Percentiles rank a stretch among this genome's conserved stretches.
These are phyloP conservation scores for Quercus rubra DNA, from an alignment of 306 rosid genomes.

Conservation along the genomic window DNA sequence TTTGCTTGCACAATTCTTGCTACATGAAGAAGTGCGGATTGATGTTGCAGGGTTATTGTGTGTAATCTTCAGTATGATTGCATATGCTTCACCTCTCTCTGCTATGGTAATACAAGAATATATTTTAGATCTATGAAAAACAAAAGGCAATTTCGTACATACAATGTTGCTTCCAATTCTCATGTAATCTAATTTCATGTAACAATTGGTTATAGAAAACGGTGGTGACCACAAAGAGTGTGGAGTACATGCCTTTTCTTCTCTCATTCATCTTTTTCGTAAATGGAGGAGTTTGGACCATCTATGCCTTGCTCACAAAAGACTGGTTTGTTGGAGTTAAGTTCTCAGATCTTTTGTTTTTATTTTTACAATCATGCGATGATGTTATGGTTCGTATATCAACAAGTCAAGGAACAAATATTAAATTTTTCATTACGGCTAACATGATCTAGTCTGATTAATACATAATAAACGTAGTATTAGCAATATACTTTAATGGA, in stretches of 20 bases:
- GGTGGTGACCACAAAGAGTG: constrained; percentile 42
- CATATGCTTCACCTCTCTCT: constrained; percentile 39
- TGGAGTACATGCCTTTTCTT: constrained; percentile 52
- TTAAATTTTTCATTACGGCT: too few species aligned
- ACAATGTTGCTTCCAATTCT: background rate
- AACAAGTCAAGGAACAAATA: too few species aligned
- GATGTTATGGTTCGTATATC: too few species aligned
- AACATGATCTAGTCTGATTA: too few species aligned
- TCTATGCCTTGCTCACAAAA: background rate
- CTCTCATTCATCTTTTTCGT: constrained; percentile 34
- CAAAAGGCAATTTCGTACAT: background rate
- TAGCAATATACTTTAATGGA: too few species aligned
- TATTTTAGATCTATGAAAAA: background rate
- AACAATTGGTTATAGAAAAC: constrained; percentile 20
- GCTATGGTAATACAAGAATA: constrained; percentile 25
- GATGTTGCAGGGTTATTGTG: constrained; percentile 29
- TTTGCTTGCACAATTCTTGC: constrained; percentile 15
- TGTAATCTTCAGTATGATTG: constrained; percentile 27
- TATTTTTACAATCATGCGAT: too few species aligned
- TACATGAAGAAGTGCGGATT: constrained; percentile 20
- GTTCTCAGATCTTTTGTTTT: background rate
- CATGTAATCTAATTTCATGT: background rate
- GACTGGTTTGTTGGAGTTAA: constrained; percentile 8
- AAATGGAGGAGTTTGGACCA: constrained; percentile 47
- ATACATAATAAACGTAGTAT: too few species aligned